Conservation (phyloP, 1,284 basidiomycete species). For the Puccinia polysora region DNA sequence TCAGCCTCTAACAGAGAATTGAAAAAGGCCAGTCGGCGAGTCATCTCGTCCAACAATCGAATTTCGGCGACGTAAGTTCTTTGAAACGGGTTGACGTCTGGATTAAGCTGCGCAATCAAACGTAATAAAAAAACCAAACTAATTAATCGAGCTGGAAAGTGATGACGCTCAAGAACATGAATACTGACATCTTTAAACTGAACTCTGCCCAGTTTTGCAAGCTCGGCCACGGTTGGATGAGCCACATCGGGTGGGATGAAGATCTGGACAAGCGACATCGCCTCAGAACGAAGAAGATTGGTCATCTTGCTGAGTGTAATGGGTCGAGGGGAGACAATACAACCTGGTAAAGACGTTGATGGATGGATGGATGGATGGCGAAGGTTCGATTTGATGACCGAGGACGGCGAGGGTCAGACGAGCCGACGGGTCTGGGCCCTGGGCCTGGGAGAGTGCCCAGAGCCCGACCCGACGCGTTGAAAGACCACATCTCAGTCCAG, state of each 20-base stretch:
- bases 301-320: background rate
- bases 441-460: too few species aligned
- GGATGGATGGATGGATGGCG: too few species aligned
- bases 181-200: constrained; percentile 97
- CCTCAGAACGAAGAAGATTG: constrained; percentile 47
- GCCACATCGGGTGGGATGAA: constrained; percentile 96
- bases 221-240: constrained; percentile 89
- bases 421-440: too few species aligned
- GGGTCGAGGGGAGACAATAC: background rate
- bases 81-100: constrained; percentile 93
- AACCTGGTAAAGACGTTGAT: too few species aligned
- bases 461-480: too few species aligned
- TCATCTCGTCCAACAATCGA: constrained; percentile 90
- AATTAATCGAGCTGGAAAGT: too few species aligned
- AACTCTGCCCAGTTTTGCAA: constrained; percentile 90
- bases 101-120: constrained; percentile 90
- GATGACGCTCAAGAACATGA: too few species aligned
- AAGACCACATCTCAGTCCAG: too few species aligned
- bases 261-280: constrained; percentile 94
- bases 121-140: background rate
- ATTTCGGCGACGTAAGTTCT: constrained; percentile 96
- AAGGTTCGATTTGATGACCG: too few species aligned
- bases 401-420: too few species aligned
- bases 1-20: constrained; percentile 77
- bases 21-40: constrained; percentile 87